Conservation (phyloP, 2,329 filamentous ascomycete genomes). For the Elsinoe ampelina region DNA sequence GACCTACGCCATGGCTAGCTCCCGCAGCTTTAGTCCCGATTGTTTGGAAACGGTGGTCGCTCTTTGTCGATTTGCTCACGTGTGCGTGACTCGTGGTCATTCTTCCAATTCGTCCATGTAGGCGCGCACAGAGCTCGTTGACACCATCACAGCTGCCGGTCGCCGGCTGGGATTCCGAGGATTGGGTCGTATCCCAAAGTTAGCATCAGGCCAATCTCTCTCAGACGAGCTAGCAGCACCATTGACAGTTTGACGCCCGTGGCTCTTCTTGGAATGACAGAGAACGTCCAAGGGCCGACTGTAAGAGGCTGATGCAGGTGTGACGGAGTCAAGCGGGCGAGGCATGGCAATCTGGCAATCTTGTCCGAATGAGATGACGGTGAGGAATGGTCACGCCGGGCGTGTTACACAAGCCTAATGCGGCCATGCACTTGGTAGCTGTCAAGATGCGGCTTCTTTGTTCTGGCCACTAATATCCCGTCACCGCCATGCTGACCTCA, state of each 20-base stretch:
- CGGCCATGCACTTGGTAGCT: neutral
- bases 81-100: slow-evolving; percentile 5
- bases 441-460: neutral
- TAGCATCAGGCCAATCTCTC: slow-evolving; percentile 8
- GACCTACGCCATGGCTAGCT: slow-evolving; percentile 3
- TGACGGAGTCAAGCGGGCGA: neutral
- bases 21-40: neutral
- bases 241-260: slow-evolving; percentile 10
- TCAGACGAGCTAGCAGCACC: slow-evolving; percentile 2
- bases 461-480: neutral
- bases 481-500: neutral
- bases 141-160: neutral
- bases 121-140: neutral
- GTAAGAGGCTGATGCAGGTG: neutral
- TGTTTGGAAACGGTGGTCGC: neutral
- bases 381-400: neutral
- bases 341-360: neutral
- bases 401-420: neutral
- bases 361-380: neutral
- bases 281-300: neutral
- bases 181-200: slow-evolving; percentile 5
- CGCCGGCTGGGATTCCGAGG: neutral
- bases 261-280: slow-evolving; percentile 8
- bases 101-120: slow-evolving; percentile 7
- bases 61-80: neutral